phyloP scores from a whole-genome alignment of 2,329 filamentous ascomycete genomes.

The Sclerotinia minor region DNA sequence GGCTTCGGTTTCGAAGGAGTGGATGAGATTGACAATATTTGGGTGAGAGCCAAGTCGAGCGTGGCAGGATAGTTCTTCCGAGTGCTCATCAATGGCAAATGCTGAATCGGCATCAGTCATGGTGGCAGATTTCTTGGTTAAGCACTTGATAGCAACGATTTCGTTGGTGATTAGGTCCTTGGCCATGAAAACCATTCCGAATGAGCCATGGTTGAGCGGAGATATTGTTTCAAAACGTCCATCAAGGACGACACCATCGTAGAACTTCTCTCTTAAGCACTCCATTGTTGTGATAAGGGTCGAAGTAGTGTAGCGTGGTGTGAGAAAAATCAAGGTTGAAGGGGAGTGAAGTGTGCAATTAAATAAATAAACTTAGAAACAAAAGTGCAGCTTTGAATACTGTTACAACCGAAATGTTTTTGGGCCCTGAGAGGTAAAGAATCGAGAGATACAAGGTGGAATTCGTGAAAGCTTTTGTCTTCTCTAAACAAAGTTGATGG shows the following conservation, averaged over 20 bases:
- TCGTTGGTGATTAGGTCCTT: conserved; percentile 75
- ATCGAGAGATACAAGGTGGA: conserved; percentile 36
- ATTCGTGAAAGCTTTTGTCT: conserved; percentile 42
- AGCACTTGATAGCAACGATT: conserved; percentile 91
- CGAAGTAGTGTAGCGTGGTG: conserved; percentile 22
- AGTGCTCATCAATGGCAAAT: conserved; percentile 77
- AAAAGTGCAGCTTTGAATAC: conserved; percentile 33
- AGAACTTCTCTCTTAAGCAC: conserved; percentile 82
- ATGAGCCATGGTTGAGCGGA: conserved; percentile 96
- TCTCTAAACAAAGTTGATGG: conserved; percentile 41
- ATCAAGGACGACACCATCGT: conserved; percentile 75
- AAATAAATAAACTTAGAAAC: conserved; percentile 31
- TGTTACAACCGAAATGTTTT: conserved; percentile 42
- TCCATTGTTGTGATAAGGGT: conserved; percentile 58
- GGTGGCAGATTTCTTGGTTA: conserved; percentile 76
- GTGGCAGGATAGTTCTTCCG: conserved; percentile 79
- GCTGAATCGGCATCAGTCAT: conserved; percentile 51
- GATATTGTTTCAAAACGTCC: conserved; percentile 90
- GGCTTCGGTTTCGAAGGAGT: conserved; percentile 87
- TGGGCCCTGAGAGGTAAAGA: conserved; percentile 34
- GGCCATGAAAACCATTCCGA: conserved; percentile 97
- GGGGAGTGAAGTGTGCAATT: conserved; percentile 30
- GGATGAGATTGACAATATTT: conserved; percentile 90
- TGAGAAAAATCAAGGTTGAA: conserved; percentile 24
- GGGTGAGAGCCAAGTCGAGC: conserved; percentile 74